phyloP scores from a whole-genome alignment of 352 stramenopile species.

The Peronosclerospora sorghi region DNA sequence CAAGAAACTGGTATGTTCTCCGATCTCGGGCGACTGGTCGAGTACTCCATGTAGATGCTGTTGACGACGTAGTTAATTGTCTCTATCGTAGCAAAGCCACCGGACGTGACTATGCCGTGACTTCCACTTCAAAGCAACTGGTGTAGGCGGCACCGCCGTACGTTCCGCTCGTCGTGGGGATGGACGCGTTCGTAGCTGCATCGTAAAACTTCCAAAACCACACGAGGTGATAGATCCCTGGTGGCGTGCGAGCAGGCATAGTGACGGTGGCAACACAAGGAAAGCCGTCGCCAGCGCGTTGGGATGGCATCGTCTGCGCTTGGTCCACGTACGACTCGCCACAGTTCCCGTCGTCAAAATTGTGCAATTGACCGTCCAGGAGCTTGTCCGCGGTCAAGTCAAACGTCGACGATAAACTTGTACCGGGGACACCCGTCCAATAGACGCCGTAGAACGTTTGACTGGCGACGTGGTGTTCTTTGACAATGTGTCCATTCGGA shows the following conservation, averaged over 20 bases:
- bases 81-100: no score
- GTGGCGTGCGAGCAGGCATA: slow-evolving; percentile 29
- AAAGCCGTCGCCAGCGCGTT: slow-evolving; percentile 37
- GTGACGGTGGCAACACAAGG: slow-evolving; percentile 40
- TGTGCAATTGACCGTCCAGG: slow-evolving; percentile 48
- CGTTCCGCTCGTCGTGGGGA: slow-evolving; percentile 29
- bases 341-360: slow-evolving; percentile 62
- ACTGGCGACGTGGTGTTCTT: slow-evolving; percentile 34
- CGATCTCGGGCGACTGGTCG: no score
- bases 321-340: slow-evolving; percentile 33
- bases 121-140: slow-evolving; percentile 50
- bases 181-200: slow-evolving; percentile 31
- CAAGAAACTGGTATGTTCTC: no score
- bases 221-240: slow-evolving; percentile 51
- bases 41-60: no score
- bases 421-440: slow-evolving; percentile 33
- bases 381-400: slow-evolving; percentile 43
- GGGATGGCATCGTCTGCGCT: slow-evolving; percentile 25
- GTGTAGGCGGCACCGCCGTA: slow-evolving; percentile 51
- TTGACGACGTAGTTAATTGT: no score
- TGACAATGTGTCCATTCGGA: slow-evolving; percentile 50
- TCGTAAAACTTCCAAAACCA: slow-evolving; percentile 71
- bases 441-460: slow-evolving; percentile 54
- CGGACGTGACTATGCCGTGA: slow-evolving; percentile 22
- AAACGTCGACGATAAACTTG: slow-evolving; percentile 31